Conservation (phyloP, 176 grass and related monocot genomes). For the Triticum urartu region DNA sequence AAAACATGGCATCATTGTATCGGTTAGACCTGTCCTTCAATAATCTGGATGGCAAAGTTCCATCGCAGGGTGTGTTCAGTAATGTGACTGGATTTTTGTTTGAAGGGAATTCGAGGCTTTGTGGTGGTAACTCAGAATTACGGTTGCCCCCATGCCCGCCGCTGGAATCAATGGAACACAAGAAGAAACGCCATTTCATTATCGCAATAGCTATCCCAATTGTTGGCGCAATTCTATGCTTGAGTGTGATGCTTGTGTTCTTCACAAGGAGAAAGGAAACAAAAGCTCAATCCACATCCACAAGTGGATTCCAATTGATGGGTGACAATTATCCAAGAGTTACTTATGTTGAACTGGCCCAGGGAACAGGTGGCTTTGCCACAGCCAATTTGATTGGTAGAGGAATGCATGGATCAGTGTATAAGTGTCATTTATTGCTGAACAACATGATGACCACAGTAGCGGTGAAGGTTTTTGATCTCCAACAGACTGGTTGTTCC, state of each 20-base stretch:
- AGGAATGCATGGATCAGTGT: slow-evolving; percentile 49
- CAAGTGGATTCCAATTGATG: not conserved
- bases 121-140: not conserved
- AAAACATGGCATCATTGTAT: slow-evolving; percentile 19
- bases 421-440: slow-evolving; percentile 9
- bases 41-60: slow-evolving; percentile 41
- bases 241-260: not conserved
- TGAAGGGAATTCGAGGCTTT: not conserved
- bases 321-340: not conserved
- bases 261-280: not conserved
- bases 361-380: slow-evolving; percentile 46
- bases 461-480: slow-evolving; percentile 50
- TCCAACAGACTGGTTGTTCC: slow-evolving; percentile 23
- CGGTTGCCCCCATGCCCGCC: not conserved
- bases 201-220: not conserved
- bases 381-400: slow-evolving; percentile 30
- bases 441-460: not conserved
- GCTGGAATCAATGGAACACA: not conserved
- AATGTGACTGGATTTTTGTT: slow-evolving; percentile 14
- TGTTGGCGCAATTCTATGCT: not conserved
- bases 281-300: not conserved
- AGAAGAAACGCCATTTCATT: not conserved
- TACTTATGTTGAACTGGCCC: slow-evolving; percentile 36
- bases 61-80: slow-evolving; percentile 35
- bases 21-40: slow-evolving; percentile 48